Evolutionary conservation across 2,329 filamentous ascomycete species (phyloP).

Genomic region (Ceratocystis lukuohia): DNA sequence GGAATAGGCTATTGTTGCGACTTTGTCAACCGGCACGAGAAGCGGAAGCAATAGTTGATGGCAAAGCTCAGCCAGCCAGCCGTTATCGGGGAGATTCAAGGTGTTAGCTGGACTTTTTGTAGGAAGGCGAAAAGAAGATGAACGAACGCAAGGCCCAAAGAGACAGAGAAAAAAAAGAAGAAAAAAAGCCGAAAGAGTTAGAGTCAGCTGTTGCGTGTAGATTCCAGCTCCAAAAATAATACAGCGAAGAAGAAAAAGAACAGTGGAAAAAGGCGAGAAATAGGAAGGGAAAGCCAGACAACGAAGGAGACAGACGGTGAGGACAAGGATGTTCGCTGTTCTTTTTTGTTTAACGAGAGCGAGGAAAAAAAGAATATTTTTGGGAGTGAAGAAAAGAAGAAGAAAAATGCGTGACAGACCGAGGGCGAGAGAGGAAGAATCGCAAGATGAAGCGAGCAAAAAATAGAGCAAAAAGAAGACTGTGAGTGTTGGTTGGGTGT

Average conservation of each 20-base stretch:
- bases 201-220: not conserved
- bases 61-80: too few relatives aligned
- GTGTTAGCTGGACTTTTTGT: not conserved
- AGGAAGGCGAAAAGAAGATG: not conserved
- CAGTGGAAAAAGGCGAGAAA: not conserved
- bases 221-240: constrained; percentile 5
- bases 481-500: not conserved
- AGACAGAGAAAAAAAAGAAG: not conserved
- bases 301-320: not conserved
- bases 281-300: constrained; percentile 3
- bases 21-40: not conserved
- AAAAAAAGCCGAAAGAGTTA: not conserved
- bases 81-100: too few relatives aligned
- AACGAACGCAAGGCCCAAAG: not conserved
- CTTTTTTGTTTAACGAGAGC: not conserved
- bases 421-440: not conserved
- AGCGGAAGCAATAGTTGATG: too few relatives aligned
- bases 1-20: not conserved
- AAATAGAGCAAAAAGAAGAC: not conserved
- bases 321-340: constrained; percentile 1
- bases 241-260: not conserved
- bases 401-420: not conserved
- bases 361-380: constrained; percentile 1
- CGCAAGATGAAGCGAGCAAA: not conserved
- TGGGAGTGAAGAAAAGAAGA: not conserved